These are phyloP conservation scores for Esteya vermicola DNA, from an alignment of 2,329 filamentous ascomycete species.

Conservation along the genomic window DNA sequence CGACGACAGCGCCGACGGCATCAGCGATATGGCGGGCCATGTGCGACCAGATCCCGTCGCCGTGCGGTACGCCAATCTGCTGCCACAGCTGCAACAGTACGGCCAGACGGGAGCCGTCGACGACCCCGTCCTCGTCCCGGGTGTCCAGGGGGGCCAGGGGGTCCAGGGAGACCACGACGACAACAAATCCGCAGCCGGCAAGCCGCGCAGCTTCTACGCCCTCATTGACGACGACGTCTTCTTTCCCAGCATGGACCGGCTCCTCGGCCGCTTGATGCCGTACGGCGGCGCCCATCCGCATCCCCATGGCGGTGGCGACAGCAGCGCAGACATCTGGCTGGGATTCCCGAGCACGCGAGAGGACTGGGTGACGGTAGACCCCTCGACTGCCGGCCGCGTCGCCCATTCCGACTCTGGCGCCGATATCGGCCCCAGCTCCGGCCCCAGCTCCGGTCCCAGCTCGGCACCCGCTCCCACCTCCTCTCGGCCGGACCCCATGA, in stretches of 20 bases:
- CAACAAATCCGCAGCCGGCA: neutral
- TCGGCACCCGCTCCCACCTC: neutral
- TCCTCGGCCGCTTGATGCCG: slow-evolving; percentile 22
- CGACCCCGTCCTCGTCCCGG: neutral
- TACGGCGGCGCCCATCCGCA: slow-evolving; percentile 10
- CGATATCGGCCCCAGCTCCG: too few relatives aligned
- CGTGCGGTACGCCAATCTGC: slow-evolving; percentile 9
- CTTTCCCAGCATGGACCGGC: slow-evolving; percentile 25
- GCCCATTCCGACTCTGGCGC: too few relatives aligned
- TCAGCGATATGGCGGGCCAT: neutral
- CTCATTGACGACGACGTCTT: slow-evolving; percentile 33
- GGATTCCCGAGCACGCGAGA: slow-evolving; percentile 27
- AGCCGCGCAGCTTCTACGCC: slow-evolving; percentile 19
- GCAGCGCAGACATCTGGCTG: slow-evolving; percentile 21
- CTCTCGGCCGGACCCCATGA: neutral
- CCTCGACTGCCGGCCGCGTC: neutral
- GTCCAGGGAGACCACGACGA: too few relatives aligned
- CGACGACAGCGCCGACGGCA: neutral
- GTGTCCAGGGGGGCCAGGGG: too few relatives aligned
- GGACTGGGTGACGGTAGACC: slow-evolving; percentile 25
- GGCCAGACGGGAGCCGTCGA: neutral
- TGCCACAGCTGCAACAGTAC: slow-evolving; percentile 1
- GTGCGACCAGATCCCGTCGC: slow-evolving; percentile 4
- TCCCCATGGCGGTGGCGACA: slow-evolving; percentile 10
- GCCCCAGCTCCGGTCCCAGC: too few relatives aligned